Evolutionary conservation across 495 filamentous ascomycete genomes (phyloP).

Genomic region (Penicillium angulare): DNA sequence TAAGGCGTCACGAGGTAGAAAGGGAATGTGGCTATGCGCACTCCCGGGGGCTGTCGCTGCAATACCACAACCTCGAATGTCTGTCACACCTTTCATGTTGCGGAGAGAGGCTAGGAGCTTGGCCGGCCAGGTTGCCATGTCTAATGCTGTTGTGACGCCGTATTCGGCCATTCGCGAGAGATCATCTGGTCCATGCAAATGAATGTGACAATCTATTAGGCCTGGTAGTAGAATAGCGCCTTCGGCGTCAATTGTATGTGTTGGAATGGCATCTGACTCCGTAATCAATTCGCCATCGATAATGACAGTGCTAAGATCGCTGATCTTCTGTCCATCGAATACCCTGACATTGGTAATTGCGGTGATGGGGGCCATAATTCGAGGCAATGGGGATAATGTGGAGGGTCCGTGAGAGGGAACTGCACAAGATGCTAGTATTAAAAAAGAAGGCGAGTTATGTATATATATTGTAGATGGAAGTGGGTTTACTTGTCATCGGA

Average conservation of each 20-base stretch:
- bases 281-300: background rate
- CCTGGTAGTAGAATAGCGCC: constrained; percentile 1
- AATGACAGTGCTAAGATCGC: too few species aligned
- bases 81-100: background rate
- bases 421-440: too few species aligned
- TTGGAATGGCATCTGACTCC: background rate
- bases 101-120: background rate
- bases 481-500: too few species aligned
- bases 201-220: background rate
- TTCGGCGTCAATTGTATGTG: background rate
- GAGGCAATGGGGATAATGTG: too few species aligned
- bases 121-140: constrained; percentile 7
- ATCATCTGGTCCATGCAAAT: background rate
- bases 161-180: background rate
- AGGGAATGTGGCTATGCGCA: constrained; percentile 1
- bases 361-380: too few species aligned
- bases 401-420: too few species aligned
- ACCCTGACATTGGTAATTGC: too few species aligned
- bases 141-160: constrained; percentile 5
- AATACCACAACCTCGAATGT: constrained; percentile 1
- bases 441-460: too few species aligned
- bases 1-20: background rate
- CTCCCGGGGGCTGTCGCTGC: background rate
- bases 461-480: too few species aligned
- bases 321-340: too few species aligned